Conservation (phyloP, 2,329 filamentous ascomycete genomes). For the Aspergillus pseudoglaucus region DNA sequence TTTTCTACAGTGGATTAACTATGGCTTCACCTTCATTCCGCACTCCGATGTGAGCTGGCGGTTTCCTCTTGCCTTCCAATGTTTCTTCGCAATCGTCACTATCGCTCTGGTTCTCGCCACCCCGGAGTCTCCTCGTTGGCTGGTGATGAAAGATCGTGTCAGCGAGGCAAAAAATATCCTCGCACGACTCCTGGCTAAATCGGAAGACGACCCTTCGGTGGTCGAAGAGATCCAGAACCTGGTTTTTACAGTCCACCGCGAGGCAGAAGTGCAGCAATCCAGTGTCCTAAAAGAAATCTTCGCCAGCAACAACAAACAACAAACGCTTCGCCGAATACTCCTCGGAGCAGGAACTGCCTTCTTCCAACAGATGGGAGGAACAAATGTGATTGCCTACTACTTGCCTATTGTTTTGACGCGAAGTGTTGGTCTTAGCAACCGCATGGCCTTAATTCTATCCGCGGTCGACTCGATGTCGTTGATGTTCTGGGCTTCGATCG, state of each 20-base stretch:
- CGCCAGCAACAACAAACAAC: too few relatives aligned
- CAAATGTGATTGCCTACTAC: slow-evolving; percentile 16
- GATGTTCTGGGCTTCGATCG: slow-evolving; percentile 18
- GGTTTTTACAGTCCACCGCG: too few relatives aligned
- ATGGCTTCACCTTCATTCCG: slow-evolving; percentile 33
- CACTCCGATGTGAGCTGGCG: slow-evolving; percentile 18
- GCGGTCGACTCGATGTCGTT: slow-evolving; percentile 10
- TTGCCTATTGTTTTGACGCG: slow-evolving; percentile 11
- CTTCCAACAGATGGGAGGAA: slow-evolving; percentile 21
- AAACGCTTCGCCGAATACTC: too few relatives aligned
- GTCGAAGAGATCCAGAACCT: too few relatives aligned
- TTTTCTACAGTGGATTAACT: too few relatives aligned
- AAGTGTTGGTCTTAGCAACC: slow-evolving; percentile 8
- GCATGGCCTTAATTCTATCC: slow-evolving; percentile 12
- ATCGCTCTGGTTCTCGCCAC: slow-evolving; percentile 16
- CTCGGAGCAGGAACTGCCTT: slow-evolving; percentile 34
- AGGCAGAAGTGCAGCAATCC: too few relatives aligned
- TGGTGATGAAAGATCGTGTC: slow-evolving; percentile 3
- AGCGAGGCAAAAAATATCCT: slow-evolving; percentile 22
- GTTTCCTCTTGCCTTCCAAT: slow-evolving; percentile 20
- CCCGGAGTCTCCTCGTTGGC: slow-evolving; percentile 23
- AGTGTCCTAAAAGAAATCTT: too few relatives aligned
- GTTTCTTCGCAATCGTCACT: slow-evolving; percentile 9
- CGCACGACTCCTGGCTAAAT: too few relatives aligned
- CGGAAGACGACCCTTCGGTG: too few relatives aligned